Base-by-base conservation (phyloP, 345 rosid species). In the Bretschneidera sinensis region DNA sequence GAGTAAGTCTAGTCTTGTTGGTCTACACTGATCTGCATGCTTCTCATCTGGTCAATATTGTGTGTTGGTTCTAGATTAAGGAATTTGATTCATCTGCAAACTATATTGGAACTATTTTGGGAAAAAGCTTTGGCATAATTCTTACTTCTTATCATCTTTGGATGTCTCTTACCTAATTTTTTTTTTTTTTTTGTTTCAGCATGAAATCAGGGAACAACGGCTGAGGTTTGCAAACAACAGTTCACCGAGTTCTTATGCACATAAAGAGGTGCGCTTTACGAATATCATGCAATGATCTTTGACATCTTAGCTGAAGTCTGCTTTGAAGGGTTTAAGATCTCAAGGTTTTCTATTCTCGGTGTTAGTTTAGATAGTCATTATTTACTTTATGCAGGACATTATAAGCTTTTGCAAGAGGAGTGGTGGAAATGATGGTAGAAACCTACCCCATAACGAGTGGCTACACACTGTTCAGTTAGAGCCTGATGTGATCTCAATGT, bases 401-500 rank as follows among this genome's bases (percentile, higher is more conserved):
- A 71, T 69, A 35, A 79, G 77, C 64, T 78, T 83, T 74, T 74
- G 80, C 81, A 94, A 83, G 81, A 86, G 97, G 72, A 85, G 99
- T 71, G 99, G 97, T 54, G 99, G 99, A 71, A 85, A 70, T 57
- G 95, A 77, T 57, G 70, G 75, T 65, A 74, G 78, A 61, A 77
- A 61, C 61, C 69, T 85, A 31, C 75, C 85, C 60, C 97, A 94
- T 65, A 77, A 78, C 55, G 92, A 88, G 33, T 94, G 99, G 99
- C 72, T 89, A 33, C 87, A 86, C 63, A 88, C 90, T 9, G 99
- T 94, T 64, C 97, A 88, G 78, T 57, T 51, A 33, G 92, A 90
- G 75, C 97, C 99, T 48, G 97, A 94, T 75, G 92, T 85, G 55
- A 82, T 90, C 66, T 83, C 99, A 0, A 83, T 94, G 97, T 77